phyloP scores from a whole-genome alignment of 306 rosid species.

The Betula pendula region DNA sequence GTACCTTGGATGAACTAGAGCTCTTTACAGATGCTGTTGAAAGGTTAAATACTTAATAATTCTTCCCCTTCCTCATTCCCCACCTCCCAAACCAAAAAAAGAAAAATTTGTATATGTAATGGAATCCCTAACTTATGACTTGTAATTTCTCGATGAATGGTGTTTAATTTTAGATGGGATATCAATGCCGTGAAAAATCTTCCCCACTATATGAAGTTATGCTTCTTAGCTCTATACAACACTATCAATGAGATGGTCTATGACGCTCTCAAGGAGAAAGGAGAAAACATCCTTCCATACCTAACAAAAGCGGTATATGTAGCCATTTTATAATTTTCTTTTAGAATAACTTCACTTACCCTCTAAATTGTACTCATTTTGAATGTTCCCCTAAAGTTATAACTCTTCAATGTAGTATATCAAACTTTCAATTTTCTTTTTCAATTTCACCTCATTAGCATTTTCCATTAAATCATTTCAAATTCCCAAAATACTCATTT shows the following conservation, averaged over 20 bases:
- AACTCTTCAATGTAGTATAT: too few relatives aligned
- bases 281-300: constrained; percentile 41
- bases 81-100: too few relatives aligned
- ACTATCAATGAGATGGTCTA: constrained; percentile 55
- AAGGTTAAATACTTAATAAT: constrained; percentile 36
- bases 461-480: too few relatives aligned
- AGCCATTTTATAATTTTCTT: too few relatives aligned
- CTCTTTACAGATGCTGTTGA: constrained; percentile 49
- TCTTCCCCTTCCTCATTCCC: neutral
- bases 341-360: too few relatives aligned
- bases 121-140: neutral
- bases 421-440: too few relatives aligned
- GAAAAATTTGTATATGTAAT: too few relatives aligned
- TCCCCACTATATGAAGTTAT: constrained; percentile 53
- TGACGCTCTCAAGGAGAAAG: constrained; percentile 39
- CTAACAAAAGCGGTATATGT: constrained; percentile 35
- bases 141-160: neutral
- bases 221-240: constrained; percentile 68
- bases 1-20: constrained; percentile 49
- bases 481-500: too few relatives aligned
- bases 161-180: constrained; percentile 44
- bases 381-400: too few relatives aligned
- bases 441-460: too few relatives aligned
- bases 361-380: too few relatives aligned
- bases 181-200: constrained; percentile 37